Evolutionary conservation across 2,329 filamentous ascomycete genomes (phyloP).

Genomic region (Ploettnerulaceae sp.): DNA sequence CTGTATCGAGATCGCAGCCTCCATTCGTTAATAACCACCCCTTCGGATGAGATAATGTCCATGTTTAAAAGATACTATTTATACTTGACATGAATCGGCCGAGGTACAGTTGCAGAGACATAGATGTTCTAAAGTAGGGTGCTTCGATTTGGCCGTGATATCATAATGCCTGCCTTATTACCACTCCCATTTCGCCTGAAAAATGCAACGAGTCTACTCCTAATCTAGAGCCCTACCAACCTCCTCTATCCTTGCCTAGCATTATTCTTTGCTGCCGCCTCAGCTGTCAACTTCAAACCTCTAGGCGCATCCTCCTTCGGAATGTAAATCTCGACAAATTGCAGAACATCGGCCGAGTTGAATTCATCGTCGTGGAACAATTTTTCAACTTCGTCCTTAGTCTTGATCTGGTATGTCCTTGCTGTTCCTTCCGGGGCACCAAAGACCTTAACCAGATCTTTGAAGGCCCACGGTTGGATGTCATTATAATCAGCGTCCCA

Average conservation of each 20-base stretch:
- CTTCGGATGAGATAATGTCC: too few species aligned
- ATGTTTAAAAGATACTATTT: too few species aligned
- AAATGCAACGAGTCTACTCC: too few species aligned
- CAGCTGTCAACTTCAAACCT: slow-evolving; percentile 63
- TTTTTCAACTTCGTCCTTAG: slow-evolving; percentile 60
- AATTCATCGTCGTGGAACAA: slow-evolving; percentile 63
- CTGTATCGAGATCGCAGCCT: too few species aligned
- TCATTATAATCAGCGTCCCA: slow-evolving; percentile 79
- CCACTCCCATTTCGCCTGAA: too few species aligned
- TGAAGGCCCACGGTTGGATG: slow-evolving; percentile 69
- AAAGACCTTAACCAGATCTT: slow-evolving; percentile 62
- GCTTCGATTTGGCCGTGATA: too few species aligned
- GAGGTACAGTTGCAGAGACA: too few species aligned
- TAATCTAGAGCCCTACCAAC: too few species aligned
- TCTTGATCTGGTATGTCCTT: slow-evolving; percentile 63
- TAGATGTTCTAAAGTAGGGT: too few species aligned
- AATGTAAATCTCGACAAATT: slow-evolving; percentile 82
- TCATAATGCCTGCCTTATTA: too few species aligned
- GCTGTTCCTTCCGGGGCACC: slow-evolving; percentile 54
- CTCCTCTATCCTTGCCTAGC: slow-evolving; percentile 36
- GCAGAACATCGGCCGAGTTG: slow-evolving; percentile 47
- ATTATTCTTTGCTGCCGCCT: slow-evolving; percentile 66
- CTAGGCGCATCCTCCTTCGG: slow-evolving; percentile 71
- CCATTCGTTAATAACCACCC: too few species aligned
- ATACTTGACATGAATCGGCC: too few species aligned